These are phyloP conservation scores for Coriolopsis trogii DNA, from an alignment of 1,284 basidiomycete genomes.

Conservation along the genomic window DNA sequence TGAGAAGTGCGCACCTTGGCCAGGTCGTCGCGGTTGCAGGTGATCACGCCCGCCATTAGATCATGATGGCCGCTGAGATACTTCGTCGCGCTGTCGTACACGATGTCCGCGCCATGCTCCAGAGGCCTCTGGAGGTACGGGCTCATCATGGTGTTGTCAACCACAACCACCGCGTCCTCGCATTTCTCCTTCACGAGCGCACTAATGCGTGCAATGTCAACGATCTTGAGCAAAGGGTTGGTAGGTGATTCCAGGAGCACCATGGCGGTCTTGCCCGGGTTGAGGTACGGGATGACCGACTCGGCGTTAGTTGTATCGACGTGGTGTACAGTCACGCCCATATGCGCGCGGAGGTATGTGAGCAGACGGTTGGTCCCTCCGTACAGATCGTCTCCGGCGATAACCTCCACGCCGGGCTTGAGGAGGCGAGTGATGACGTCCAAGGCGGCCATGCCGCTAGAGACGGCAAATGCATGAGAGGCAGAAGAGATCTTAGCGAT, in stretches of 20 bases:
- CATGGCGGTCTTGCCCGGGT: slow-evolving; percentile 81
- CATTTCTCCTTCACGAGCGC: slow-evolving; percentile 81
- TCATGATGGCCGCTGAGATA: slow-evolving; percentile 99
- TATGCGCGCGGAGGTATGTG: slow-evolving; percentile 87
- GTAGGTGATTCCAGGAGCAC: slow-evolving; percentile 97
- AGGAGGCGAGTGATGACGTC: slow-evolving; percentile 94
- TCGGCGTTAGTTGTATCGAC: slow-evolving; percentile 88
- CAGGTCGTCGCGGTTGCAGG: slow-evolving; percentile 90
- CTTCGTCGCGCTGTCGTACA: slow-evolving; percentile 98
- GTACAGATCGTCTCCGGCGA: slow-evolving; percentile 97
- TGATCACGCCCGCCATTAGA: slow-evolving; percentile 96
- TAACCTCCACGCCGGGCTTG: slow-evolving; percentile 93
- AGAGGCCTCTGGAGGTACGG: slow-evolving; percentile 96
- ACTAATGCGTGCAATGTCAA: slow-evolving; percentile 84
- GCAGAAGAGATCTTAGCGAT: slow-evolving; percentile 94
- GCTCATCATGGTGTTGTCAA: slow-evolving; percentile 99
- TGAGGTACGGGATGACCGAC: slow-evolving; percentile 66
- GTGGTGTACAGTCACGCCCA: slow-evolving; percentile 90
- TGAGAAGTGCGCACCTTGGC: slow-evolving; percentile 63
- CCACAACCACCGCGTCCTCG: slow-evolving; percentile 85
- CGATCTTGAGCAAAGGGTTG: slow-evolving; percentile 96
- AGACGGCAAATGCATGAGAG: slow-evolving; percentile 86
- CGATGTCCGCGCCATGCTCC: slow-evolving; percentile 95
- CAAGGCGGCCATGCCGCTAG: slow-evolving; percentile 97
- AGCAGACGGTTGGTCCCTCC: slow-evolving; percentile 97